These are phyloP conservation scores for Thielaviopsis ethacetica DNA, from an alignment of 2,329 filamentous ascomycete species.

Conservation along the genomic window DNA sequence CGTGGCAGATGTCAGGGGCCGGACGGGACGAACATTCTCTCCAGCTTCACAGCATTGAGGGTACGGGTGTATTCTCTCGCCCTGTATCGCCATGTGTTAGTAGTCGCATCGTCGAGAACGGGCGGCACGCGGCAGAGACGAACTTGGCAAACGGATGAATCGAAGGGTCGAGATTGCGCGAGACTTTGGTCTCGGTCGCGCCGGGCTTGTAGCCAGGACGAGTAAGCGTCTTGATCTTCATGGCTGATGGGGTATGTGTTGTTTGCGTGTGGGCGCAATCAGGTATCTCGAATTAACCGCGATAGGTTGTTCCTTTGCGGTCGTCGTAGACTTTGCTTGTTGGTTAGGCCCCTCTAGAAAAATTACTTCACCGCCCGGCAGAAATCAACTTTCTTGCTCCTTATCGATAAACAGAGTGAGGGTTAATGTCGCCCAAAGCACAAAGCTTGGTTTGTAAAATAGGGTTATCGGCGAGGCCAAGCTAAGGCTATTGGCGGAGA, in stretches of 20 bases:
- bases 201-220: constrained; percentile 51
- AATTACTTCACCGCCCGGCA: constrained; percentile 12
- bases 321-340: not conserved
- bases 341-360: constrained; percentile 2
- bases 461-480: too few species aligned
- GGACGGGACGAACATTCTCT: constrained; percentile 56
- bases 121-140: not conserved
- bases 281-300: not conserved
- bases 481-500: too few species aligned
- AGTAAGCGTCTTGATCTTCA: constrained; percentile 50
- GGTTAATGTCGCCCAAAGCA: not conserved
- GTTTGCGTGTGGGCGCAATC: not conserved
- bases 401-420: constrained; percentile 5
- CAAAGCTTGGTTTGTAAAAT: too few species aligned
- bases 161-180: constrained; percentile 64
- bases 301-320: not conserved
- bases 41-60: constrained; percentile 70
- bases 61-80: constrained; percentile 54
- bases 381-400: constrained; percentile 5
- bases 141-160: constrained; percentile 59
- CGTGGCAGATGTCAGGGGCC: too few species aligned
- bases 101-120: not conserved
- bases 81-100: constrained; percentile 23
- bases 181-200: constrained; percentile 47
- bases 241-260: not conserved